Evolutionary conservation across 2,329 filamentous ascomycete genomes (phyloP), one percentile per base, ranked within the genome.

Genomic region (Seiridium cupressi): DNA sequence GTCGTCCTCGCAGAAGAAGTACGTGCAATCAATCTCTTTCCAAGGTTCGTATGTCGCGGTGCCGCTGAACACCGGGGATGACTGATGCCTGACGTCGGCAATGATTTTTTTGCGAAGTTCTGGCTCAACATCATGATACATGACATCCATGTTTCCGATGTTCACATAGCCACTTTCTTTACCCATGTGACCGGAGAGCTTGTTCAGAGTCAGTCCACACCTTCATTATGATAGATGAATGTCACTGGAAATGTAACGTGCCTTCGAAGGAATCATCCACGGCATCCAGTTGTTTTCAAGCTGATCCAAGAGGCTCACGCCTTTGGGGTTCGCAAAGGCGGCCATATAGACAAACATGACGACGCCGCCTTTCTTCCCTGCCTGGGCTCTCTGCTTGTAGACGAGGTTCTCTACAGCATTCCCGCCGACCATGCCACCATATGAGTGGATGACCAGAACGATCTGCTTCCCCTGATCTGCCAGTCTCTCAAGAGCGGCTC

Each of bases 391-490:
- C 55, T 73, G 66, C 58, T 67, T 64, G 61, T 71, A 72, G 4
- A 70, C 67, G 1, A 72, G 63, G 0, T 68, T 72, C 11, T 66
- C 63, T 7, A 79, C 65, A 0, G 75, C 78, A 51, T 74, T 74
- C 35, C 70, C 69, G 6, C 71, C 73, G 1, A 78, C 68, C 1
- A 77, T 66, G 11, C 78, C 79, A n/a, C 75, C 74, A 67, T 79
- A 80, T 2, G 75, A 79, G 62, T 82, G 78, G 4, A 73, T 69
- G 4, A 77, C 64, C 2, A 81, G 71, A 0, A 81, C 64, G 11
- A 81, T 72, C 35, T 79, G 69, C 51, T 76, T 76, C 13, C 74
- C 74, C 3, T 66, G 59, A 26, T 73, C 71, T 5, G 70, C 65
- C 11, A 79, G 69, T 10, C 60, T 57, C 11, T 66, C 56, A 38